Base-by-base conservation (phyloP, 352 stramenopile species). In the Globisporangium nodosum region DNA sequence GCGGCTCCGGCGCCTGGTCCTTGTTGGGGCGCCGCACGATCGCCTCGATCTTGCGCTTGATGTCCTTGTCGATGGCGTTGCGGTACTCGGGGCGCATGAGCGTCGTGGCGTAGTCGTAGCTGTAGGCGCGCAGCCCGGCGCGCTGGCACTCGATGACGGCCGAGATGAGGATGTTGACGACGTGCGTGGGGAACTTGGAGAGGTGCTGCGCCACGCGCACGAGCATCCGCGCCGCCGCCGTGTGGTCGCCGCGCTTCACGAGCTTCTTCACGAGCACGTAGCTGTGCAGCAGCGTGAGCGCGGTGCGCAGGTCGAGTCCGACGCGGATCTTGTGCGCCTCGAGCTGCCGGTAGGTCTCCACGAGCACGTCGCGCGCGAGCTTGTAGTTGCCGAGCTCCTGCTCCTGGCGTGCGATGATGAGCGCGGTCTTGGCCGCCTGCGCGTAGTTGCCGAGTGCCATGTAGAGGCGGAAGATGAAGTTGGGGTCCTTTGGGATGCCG, bases 381-480 rank as follows among this genome's bases (percentile, higher is more conserved):
- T 92, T 92, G 74, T 98, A 98, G 70, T 98, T 97, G 27, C 92
- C 90, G 2, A 97, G 76, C 56, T 96, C 88, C 59, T 97, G 89
- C 68, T 98, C 90, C 58, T 98, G 89, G 31, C 86, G 74, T 27
- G 94, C 85, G 58, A 98, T 98, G 66, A 98, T 96, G 54, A 97
- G 81, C 12, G 93, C 93, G 6, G 93, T 98, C 64, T 97, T 97
- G 16, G 90, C 88, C 0, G 93, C 93, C 62, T 98, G 87, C 0
- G 87, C 68, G 70, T 96, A 98, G 69, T 98, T 97, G 18, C 88
- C 91, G n/a, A 98, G 78, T 21, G 90, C 88, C 78, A 98, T 84
- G 73, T 98, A 98, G 16, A 98, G 65, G 0, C 90, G 81, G 57
- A 97, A 98, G 54, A 98, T 97, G 62, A 98, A 94, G 62, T 97